phyloP scores from a whole-genome alignment of 768 basidiomycete species.

The Suillus luteus region DNA sequence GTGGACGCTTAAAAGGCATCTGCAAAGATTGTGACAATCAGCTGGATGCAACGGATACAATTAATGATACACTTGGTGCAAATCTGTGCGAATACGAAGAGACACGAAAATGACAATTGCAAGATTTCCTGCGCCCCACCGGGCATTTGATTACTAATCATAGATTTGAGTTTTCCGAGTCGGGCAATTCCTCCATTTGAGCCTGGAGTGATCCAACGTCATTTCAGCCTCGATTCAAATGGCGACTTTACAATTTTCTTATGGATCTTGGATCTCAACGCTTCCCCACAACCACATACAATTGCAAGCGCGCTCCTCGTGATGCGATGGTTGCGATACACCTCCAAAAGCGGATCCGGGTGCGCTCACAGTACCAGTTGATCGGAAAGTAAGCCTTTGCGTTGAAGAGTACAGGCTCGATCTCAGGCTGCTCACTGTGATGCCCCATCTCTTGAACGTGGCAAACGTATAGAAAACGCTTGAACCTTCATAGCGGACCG shows the following conservation, averaged over 20 bases:
- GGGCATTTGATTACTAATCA: neutral
- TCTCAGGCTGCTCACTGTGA: too few relatives aligned
- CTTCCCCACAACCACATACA: neutral
- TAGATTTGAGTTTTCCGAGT: neutral
- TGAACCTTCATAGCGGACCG: neutral
- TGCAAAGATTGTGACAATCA: neutral
- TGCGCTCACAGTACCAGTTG: neutral
- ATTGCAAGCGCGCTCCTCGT: neutral
- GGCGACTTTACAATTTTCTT: neutral
- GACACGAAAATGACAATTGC: neutral
- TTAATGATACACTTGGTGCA: neutral
- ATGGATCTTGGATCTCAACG: neutral
- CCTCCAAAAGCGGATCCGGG: neutral
- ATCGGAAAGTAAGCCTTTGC: too few relatives aligned
- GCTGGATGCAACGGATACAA: neutral
- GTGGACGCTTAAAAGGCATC: conserved; percentile 7
- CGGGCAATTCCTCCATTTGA: neutral
- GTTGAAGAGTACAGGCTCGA: too few relatives aligned
- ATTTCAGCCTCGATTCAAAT: neutral
- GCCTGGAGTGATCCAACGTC: neutral
- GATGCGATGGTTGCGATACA: neutral
- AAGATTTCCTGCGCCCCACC: conserved; percentile 5
- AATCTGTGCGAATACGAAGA: conserved; percentile 4
- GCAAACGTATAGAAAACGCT: too few relatives aligned
- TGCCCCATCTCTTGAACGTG: too few relatives aligned